phyloP scores from a whole-genome alignment of 352 stramenopile genomes.

The Pythium coloratum region DNA sequence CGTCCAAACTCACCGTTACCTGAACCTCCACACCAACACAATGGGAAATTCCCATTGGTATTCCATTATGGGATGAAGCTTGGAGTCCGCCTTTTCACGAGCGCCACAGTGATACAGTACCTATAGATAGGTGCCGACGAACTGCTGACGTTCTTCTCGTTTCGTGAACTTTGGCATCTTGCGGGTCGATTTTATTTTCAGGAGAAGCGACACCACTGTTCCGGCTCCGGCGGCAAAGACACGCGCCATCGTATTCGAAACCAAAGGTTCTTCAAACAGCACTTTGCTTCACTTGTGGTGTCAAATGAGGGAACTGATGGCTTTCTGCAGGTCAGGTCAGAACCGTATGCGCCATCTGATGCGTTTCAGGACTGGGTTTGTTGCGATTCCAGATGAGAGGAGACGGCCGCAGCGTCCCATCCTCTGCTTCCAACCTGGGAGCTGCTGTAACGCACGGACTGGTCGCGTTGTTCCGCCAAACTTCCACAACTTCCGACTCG shows the following conservation, averaged over 20 bases:
- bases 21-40: background rate
- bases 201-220: background rate
- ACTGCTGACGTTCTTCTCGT: background rate
- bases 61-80: background rate
- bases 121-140: background rate
- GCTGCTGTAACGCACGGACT: conserved; percentile 1
- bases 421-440: background rate
- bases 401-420: background rate
- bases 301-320: conserved; percentile 6
- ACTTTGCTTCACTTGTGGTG: background rate
- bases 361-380: conserved; percentile 7
- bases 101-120: background rate
- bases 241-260: background rate
- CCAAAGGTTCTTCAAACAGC: background rate
- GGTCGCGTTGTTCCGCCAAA: conserved; percentile 15
- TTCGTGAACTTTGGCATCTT: background rate
- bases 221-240: background rate
- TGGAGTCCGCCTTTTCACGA: background rate
- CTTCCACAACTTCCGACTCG: conserved; percentile 3
- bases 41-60: too few relatives aligned
- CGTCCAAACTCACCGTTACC: background rate
- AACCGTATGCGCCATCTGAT: conserved; percentile 18
- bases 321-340: conserved; percentile 19
- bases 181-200: background rate
- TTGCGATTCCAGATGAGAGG: background rate